A percentile compares a stretch with the other conserved stretches of the same genome.
These are phyloP conservation scores for Glarea lozoyensis DNA, from an alignment of 495 filamentous ascomycete species.

Conservation along the genomic window DNA sequence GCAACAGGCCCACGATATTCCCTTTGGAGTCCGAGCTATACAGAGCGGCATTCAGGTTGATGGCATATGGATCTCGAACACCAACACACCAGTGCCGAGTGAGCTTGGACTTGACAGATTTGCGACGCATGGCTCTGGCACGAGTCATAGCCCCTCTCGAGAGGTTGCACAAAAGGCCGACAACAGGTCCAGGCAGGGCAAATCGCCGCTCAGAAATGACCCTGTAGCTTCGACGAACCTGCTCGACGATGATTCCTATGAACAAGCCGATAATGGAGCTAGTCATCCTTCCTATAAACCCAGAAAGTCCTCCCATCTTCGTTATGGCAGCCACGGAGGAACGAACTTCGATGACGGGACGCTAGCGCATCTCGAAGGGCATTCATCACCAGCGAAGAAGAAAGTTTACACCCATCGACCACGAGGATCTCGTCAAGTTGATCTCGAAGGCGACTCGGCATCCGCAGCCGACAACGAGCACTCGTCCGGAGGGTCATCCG, in stretches of 20 bases:
- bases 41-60: slow-evolving; percentile 80
- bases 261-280: not conserved
- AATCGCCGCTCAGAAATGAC: not conserved
- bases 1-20: slow-evolving; percentile 43
- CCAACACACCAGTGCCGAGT: slow-evolving; percentile 40
- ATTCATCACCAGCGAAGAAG: slow-evolving; percentile 11
- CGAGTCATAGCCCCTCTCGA: not conserved
- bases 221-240: not conserved
- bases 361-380: slow-evolving; percentile 26
- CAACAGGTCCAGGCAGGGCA: not conserved
- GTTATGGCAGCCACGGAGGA: slow-evolving; percentile 20
- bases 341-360: slow-evolving; percentile 27
- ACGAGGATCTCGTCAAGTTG: slow-evolving; percentile 6
- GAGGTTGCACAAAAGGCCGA: too few species aligned
- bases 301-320: slow-evolving; percentile 25
- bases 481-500: slow-evolving; percentile 27
- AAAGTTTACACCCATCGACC: slow-evolving; percentile 21
- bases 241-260: not conserved
- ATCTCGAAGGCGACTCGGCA: slow-evolving; percentile 8
- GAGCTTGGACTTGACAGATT: slow-evolving; percentile 6
- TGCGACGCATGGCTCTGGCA: not conserved
- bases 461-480: slow-evolving; percentile 23
- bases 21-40: slow-evolving; percentile 83
- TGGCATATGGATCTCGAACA: slow-evolving; percentile 77
- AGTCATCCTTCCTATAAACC: slow-evolving; percentile 24